Evolutionary conservation across 805 yeast species (phyloP), one percentile per base, ranked within the genome.

Genomic region (Blastobotrys mokoenaii): DNA sequence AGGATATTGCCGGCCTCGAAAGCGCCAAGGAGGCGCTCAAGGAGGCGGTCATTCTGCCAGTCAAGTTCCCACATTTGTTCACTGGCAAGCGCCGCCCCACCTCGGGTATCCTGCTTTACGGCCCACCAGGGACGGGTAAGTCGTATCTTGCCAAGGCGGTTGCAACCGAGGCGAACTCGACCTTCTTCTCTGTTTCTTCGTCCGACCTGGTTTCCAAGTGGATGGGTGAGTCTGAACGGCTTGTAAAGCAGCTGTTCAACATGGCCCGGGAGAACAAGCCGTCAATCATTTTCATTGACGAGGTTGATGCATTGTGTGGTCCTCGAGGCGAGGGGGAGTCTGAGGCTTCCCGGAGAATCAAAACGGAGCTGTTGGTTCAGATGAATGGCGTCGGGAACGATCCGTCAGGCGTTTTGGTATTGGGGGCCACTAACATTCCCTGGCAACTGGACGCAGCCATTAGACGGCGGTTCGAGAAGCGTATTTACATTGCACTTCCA

Each of bases 341-440:
- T 52, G 98, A 93, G 64, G 97, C 98, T 0, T 80, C 89, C 31
- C 77, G 98, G 60, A 80, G 98, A 69, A 90, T 93, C 58, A 90
- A 93, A 63, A 93, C 98, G 0, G 98, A 93, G 62, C 70, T 93
- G 46, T 73, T 93, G 56, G 97, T 93, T 3, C 98, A 93, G 62
- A 93, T 93, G 98, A 93, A 93, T 64, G 98, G 98, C 56, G 98
- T 93, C 12, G 98, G 98, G 12, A 89, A 87, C 61, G 97, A 93
- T 61, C 70, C 96, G 1, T 73, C 74, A 40, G 98, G 98, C 7
- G 97, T 93, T 1, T 70, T 93, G 31, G 97, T 93, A 0, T 71
- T 93, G 43, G 98, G 98, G 25, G 98, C 98, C 1, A 93, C 98
- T 6, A 93, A 93, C 64, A 93, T 93, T 49, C 98, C 98, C 15